Evolutionary conservation across 805 yeast species (phyloP).

Genomic region (Candida morakotiae): DNA sequence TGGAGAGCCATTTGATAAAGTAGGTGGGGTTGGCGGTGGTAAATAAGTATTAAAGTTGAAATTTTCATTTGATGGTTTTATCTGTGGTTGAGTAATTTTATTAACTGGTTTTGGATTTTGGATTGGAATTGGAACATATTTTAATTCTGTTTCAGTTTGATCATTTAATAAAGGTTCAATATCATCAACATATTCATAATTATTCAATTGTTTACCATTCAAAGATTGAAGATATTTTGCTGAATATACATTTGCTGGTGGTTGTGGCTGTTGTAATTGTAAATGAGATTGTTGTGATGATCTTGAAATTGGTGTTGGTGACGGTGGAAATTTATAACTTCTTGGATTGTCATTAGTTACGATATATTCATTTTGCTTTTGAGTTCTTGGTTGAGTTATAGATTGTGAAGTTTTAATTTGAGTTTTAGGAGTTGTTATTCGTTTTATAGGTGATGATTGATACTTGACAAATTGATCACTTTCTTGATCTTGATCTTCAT

Average conservation of each 20-base stretch:
- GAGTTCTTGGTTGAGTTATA: slow-evolving; percentile 3
- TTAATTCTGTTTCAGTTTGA: too few relatives aligned
- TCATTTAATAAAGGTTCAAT: slow-evolving; percentile 27
- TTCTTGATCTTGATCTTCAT: slow-evolving; percentile 15
- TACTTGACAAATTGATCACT: slow-evolving; percentile 6
- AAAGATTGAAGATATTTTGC: slow-evolving; percentile 40
- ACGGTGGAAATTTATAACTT: slow-evolving; percentile 56
- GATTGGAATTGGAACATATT: slow-evolving; percentile 38
- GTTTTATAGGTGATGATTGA: slow-evolving; percentile 7
- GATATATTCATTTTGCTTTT: slow-evolving; percentile 36
- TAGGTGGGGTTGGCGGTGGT: slow-evolving; percentile 27
- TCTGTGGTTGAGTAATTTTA: slow-evolving; percentile 4
- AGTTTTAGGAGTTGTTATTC: slow-evolving; percentile 5
- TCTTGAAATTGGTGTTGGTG: slow-evolving; percentile 22
- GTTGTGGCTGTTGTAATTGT: too few relatives aligned
- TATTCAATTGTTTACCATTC: slow-evolving; percentile 8
- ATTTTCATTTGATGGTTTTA: slow-evolving; percentile 1
- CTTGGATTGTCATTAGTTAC: slow-evolving; percentile 44
- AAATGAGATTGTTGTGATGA: neutral
- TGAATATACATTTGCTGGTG: slow-evolving; percentile 25
- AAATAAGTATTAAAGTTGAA: slow-evolving; percentile 7
- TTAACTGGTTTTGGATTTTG: slow-evolving; percentile 18
- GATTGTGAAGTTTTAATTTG: slow-evolving; percentile 7
- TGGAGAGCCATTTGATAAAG: slow-evolving; percentile 33
- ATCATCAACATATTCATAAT: slow-evolving; percentile 26